phyloP scores from a whole-genome alignment of 2,329 filamentous ascomycete species.

The Sporothrix globosa region DNA sequence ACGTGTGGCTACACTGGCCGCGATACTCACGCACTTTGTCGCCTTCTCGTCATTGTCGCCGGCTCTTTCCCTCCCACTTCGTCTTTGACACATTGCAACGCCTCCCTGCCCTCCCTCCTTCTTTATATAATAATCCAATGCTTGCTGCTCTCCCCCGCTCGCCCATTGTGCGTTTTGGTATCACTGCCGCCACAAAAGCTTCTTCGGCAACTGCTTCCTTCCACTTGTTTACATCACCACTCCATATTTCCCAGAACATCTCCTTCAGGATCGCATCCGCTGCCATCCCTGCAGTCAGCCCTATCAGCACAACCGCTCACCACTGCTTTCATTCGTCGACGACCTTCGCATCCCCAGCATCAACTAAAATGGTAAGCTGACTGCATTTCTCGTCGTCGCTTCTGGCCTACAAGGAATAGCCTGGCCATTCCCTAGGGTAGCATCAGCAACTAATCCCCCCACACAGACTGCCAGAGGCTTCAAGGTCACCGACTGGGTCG shows the following conservation, averaged over 20 bases:
- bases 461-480: conserved; percentile 31
- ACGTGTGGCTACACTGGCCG: conserved; percentile 9
- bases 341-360: neutral
- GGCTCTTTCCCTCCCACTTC: neutral
- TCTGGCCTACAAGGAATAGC: too few relatives aligned
- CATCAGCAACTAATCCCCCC: neutral
- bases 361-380: conserved; percentile 30
- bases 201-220: neutral
- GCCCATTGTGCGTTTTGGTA: conserved; percentile 29
- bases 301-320: neutral
- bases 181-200: neutral
- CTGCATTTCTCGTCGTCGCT: neutral
- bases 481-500: conserved; percentile 80
- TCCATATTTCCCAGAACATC: neutral
- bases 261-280: neutral
- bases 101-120: neutral
- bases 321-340: neutral
- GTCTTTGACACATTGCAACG: neutral
- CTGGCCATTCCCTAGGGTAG: neutral
- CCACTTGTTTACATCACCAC: neutral
- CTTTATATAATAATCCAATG: conserved; percentile 29
- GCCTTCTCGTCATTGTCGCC: neutral
- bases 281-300: neutral
- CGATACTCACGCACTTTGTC: neutral
- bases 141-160: conserved; percentile 29